Evolutionary conservation across 2,329 filamentous ascomycete species (phyloP).

Genomic region (Paraphaeosphaeria sporulosa): DNA sequence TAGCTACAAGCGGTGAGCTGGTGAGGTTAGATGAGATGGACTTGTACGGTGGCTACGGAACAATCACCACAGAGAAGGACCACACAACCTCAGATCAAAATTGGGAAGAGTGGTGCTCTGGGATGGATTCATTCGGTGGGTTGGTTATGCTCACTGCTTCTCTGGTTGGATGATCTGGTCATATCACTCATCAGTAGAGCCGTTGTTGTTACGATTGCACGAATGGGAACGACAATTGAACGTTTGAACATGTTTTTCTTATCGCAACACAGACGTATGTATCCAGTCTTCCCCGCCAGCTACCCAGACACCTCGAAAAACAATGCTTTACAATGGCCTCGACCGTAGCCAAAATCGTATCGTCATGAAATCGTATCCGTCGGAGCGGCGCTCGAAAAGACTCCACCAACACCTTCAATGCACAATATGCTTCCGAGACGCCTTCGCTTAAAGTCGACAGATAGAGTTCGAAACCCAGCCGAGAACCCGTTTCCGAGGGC

Average conservation of each 20-base stretch:
- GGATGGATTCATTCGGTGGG: constrained; percentile 56
- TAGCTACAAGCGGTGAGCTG: constrained; percentile 45
- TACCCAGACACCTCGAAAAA: constrained; percentile 10
- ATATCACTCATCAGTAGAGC: background rate
- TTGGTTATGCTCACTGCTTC: constrained; percentile 58
- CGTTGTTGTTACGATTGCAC: no score
- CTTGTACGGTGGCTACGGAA: constrained; percentile 31
- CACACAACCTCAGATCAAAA: constrained; percentile 26
- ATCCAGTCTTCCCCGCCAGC: background rate
- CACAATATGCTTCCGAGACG: constrained; percentile 42
- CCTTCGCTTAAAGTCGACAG: constrained; percentile 31
- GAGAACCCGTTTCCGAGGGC: constrained; percentile 35
- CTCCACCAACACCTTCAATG: constrained; percentile 31
- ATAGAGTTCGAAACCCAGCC: constrained; percentile 31
- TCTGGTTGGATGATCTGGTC: constrained; percentile 18
- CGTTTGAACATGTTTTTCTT: constrained; percentile 6
- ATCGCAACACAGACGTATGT: constrained; percentile 10
- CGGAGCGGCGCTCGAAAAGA: constrained; percentile 32
- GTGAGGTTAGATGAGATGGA: constrained; percentile 37
- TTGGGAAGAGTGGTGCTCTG: constrained; percentile 57
- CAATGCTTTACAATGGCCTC: constrained; percentile 8
- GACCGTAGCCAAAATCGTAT: constrained; percentile 8
- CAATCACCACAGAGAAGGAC: constrained; percentile 20
- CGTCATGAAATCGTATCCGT: constrained; percentile 35
- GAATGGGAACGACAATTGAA: background rate